These are phyloP conservation scores for Hygrophila difformis DNA, from an alignment of 257 asterid species.

Conservation along the genomic window DNA sequence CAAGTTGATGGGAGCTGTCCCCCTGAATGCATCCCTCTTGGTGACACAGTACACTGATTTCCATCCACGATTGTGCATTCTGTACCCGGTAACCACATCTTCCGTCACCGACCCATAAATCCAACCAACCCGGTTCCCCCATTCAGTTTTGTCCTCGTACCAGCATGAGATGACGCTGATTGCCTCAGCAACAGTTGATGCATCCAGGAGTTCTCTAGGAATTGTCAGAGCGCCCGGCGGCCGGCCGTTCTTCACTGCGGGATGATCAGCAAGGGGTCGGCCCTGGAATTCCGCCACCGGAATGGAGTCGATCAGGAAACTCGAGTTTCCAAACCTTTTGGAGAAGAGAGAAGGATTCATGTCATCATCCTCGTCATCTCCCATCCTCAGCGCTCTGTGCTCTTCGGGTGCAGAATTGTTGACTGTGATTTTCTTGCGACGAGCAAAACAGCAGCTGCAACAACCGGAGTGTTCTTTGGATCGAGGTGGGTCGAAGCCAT, in stretches of 20 bases:
- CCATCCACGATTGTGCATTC: slow-evolving; percentile 85
- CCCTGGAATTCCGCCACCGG: slow-evolving; percentile 71
- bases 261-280: slow-evolving; percentile 74
- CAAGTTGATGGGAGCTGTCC: slow-evolving; percentile 71
- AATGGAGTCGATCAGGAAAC: slow-evolving; percentile 52
- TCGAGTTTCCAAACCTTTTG: slow-evolving; percentile 64
- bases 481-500: slow-evolving; percentile 75
- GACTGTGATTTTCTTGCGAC: slow-evolving; percentile 38
- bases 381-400: slow-evolving; percentile 43
- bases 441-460: slow-evolving; percentile 45
- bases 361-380: slow-evolving; percentile 55
- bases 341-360: slow-evolving; percentile 51
- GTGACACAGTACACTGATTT: slow-evolving; percentile 75
- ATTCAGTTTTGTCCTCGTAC: slow-evolving; percentile 75
- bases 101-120: slow-evolving; percentile 76
- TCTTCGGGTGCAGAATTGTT: slow-evolving; percentile 45
- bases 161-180: slow-evolving; percentile 74
- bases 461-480: slow-evolving; percentile 50
- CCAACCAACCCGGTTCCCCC: slow-evolving; percentile 84
- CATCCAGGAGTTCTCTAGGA: slow-evolving; percentile 62
- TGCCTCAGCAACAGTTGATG: slow-evolving; percentile 72
- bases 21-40: slow-evolving; percentile 71
- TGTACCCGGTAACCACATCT: slow-evolving; percentile 70
- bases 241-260: slow-evolving; percentile 59
- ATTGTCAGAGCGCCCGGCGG: slow-evolving; percentile 60